A percentile compares a stretch with the other conserved stretches of the same genome.
phyloP scores from a whole-genome alignment of 2,329 filamentous ascomycete genomes.

The Neophaeococcomyces aloes region DNA sequence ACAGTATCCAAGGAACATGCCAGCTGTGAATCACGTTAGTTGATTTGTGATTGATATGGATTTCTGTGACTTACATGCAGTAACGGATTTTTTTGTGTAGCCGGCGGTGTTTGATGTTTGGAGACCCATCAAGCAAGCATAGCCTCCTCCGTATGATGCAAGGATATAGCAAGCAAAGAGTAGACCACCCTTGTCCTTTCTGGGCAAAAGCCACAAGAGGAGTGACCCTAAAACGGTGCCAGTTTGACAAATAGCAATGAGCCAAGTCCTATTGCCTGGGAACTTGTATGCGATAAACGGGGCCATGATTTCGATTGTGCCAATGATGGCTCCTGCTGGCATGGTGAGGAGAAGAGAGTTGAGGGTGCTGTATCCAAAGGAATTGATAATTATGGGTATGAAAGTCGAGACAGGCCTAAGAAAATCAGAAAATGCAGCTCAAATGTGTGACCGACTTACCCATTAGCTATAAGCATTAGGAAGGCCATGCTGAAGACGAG shows the following conservation, averaged over 20 bases:
- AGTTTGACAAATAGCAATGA: constrained; percentile 32
- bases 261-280: constrained; percentile 27
- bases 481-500: constrained; percentile 57
- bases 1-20: constrained; percentile 19
- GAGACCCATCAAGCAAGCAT: constrained; percentile 42
- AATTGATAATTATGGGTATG: constrained; percentile 59
- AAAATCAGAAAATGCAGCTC: no score
- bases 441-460: constrained; percentile 33
- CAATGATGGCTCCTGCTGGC: constrained; percentile 30
- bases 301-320: constrained; percentile 31
- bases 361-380: constrained; percentile 54
- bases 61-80: no score
- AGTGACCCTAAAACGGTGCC: constrained; percentile 34
- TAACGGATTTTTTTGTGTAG: constrained; percentile 21
- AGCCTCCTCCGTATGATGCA: constrained; percentile 36
- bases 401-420: constrained; percentile 47
- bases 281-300: constrained; percentile 34
- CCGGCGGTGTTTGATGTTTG: constrained; percentile 29
- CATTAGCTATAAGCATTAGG: constrained; percentile 58
- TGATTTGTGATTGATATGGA: no score
- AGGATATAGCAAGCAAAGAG: constrained; percentile 43
- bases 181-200: constrained; percentile 32
- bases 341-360: constrained; percentile 54
- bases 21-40: no score
- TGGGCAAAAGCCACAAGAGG: constrained; percentile 37